Evolutionary conservation across 2,329 filamentous ascomycete genomes (phyloP).

Genomic region (Huntiella moniliformis): DNA sequence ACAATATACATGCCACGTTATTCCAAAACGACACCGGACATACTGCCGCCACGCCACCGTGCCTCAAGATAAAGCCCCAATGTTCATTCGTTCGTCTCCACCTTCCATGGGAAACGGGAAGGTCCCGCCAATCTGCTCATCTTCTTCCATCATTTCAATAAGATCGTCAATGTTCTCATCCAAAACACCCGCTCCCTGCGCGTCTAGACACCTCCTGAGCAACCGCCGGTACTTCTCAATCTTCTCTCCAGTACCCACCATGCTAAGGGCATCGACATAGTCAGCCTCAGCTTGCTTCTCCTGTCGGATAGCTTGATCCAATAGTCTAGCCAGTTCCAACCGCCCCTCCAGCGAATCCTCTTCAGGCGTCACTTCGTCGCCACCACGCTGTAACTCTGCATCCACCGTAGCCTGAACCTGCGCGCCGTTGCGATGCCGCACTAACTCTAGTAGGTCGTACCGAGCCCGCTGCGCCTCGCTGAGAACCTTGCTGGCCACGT

Average conservation of each 20-base stretch:
- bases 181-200: conserved; percentile 47
- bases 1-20: neutral
- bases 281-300: conserved; percentile 44
- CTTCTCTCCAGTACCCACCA: conserved; percentile 52
- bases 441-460: conserved; percentile 29
- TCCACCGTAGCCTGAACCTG: conserved; percentile 34
- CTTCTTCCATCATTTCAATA: conserved; percentile 45
- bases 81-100: conserved; percentile 14
- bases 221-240: conserved; percentile 56
- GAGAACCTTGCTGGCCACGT: conserved; percentile 29
- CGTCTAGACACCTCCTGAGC: conserved; percentile 48
- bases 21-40: neutral
- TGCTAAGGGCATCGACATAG: conserved; percentile 48
- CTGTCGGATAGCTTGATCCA: conserved; percentile 37
- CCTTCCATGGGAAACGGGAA: conserved; percentile 18
- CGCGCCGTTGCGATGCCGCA: conserved; percentile 33
- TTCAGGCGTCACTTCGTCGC: conserved; percentile 27
- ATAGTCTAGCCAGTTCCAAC: conserved; percentile 36
- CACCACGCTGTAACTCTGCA: conserved; percentile 20
- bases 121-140: conserved; percentile 26
- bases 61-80: conserved; percentile 8
- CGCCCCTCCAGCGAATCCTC: conserved; percentile 30
- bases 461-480: conserved; percentile 32
- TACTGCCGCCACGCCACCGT: neutral
- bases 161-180: conserved; percentile 44